Evolutionary conservation across 1,139 yeast genomes (phyloP).

Genomic region (Torulaspora globosa): DNA sequence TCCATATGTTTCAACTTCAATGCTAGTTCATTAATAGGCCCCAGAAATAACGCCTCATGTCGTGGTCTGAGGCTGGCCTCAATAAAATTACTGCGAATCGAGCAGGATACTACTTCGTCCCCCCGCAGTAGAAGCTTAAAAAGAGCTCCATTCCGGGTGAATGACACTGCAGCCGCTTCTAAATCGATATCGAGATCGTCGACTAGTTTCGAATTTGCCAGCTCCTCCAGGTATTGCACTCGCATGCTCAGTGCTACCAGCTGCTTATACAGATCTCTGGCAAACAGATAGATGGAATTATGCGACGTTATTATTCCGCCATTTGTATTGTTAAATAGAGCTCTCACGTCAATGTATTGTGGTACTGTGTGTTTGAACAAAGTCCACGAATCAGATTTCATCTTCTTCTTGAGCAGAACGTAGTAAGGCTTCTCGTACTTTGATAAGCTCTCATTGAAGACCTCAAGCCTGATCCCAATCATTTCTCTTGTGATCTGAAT

Average conservation of each 20-base stretch:
- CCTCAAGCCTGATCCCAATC: conserved; percentile 46
- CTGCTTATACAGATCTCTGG: conserved; percentile 26
- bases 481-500: conserved; percentile 24
- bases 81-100: conserved; percentile 10
- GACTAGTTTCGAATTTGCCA: conserved; percentile 18
- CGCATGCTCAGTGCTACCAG: conserved; percentile 16
- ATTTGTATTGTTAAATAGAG: conserved; percentile 20
- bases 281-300: conserved; percentile 28
- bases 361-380: conserved; percentile 47
- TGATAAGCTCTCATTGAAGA: conserved; percentile 35
- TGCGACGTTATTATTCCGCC: conserved; percentile 17
- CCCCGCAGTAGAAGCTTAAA: conserved; percentile 19
- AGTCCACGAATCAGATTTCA: conserved; percentile 36
- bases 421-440: conserved; percentile 43
- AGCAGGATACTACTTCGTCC: conserved; percentile 20
- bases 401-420: conserved; percentile 38
- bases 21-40: conserved; percentile 11
- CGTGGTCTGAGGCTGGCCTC: conserved; percentile 2
- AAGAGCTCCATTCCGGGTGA: conserved; percentile 13
- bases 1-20: conserved; percentile 8
- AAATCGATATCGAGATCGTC: conserved; percentile 24
- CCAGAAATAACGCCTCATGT: conserved; percentile 7
- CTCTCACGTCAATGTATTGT: conserved; percentile 36
- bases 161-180: conserved; percentile 22
- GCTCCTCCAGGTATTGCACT: conserved; percentile 16